Conservation (phyloP, 371 early-diverging fungal genomes). For the Mucor piriformis region DNA sequence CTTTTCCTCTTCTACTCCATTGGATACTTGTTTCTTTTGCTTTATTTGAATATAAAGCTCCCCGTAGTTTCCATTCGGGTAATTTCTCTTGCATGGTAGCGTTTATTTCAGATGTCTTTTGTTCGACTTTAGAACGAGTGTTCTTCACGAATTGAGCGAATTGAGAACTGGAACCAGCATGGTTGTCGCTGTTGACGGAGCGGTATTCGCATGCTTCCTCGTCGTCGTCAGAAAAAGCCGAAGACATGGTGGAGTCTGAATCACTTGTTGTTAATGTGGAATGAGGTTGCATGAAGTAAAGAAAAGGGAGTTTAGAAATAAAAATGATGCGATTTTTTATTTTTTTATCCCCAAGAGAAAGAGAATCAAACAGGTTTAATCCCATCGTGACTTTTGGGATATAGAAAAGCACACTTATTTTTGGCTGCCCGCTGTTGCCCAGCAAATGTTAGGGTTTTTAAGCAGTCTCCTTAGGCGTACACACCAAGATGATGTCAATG, state of each 20-base stretch:
- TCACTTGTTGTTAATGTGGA: constrained; percentile 4
- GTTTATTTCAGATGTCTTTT: constrained; percentile 46
- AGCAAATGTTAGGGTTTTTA: no score
- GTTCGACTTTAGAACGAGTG: constrained; percentile 45
- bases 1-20: constrained; percentile 51
- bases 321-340: no score
- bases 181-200: not conserved
- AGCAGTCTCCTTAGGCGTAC: no score
- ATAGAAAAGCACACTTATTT: not conserved
- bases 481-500: no score
- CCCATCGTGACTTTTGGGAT: not conserved
- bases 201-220: not conserved
- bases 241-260: constrained; percentile 18
- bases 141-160: constrained; percentile 35
- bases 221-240: constrained; percentile 17
- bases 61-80: constrained; percentile 49
- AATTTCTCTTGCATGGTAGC: constrained; percentile 54
- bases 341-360: no score
- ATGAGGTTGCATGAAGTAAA: constrained; percentile 4
- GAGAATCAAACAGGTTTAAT: not conserved
- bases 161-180: constrained; percentile 6
- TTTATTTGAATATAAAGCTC: constrained; percentile 43
- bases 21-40: constrained; percentile 56
- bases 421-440: no score
- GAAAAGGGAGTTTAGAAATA: not conserved